Percentiles rank a stretch among this genome's conserved stretches.
Evolutionary conservation across 192 early-diverging fungal species (phyloP).

Genomic region (Dissophora globulifera): DNA sequence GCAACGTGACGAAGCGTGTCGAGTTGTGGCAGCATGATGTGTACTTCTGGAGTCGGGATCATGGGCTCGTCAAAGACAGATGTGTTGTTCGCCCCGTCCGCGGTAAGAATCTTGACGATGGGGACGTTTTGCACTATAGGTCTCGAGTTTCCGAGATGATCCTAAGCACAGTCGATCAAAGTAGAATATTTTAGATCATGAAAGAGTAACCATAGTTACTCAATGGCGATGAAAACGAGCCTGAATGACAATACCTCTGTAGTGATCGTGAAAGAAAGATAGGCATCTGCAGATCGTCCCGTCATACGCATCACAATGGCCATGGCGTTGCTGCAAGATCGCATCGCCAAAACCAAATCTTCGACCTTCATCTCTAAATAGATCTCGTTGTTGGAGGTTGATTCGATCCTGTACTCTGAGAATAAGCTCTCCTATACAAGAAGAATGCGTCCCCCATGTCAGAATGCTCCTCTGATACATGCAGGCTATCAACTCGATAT

Average conservation of each 20-base stretch:
- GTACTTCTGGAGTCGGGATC: slow-evolving; percentile 69
- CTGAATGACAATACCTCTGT: slow-evolving; percentile 50
- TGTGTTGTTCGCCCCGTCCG: slow-evolving; percentile 26
- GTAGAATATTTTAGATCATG: no score
- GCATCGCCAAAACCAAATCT: slow-evolving; percentile 71
- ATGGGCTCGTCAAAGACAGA: slow-evolving; percentile 46
- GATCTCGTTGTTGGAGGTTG: slow-evolving; percentile 74
- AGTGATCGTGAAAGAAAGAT: slow-evolving; percentile 61
- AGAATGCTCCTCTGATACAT: no score
- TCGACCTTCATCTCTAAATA: slow-evolving; percentile 75
- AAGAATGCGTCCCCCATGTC: no score
- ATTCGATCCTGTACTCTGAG: slow-evolving; percentile 74
- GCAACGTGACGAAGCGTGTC: slow-evolving; percentile 69
- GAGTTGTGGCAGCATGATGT: slow-evolving; percentile 84
- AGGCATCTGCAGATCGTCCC: slow-evolving; percentile 67
- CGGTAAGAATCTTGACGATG: slow-evolving; percentile 39
- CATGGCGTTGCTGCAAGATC: slow-evolving; percentile 65
- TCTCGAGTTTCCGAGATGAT: slow-evolving; percentile 26
- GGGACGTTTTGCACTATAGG: slow-evolving; percentile 31
- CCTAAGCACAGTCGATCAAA: slow-evolving; percentile 42
- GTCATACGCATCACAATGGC: slow-evolving; percentile 69
- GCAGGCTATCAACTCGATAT: no score
- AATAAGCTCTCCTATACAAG: slow-evolving; percentile 67
- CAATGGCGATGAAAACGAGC: no score
- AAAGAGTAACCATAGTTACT: no score